phyloP scores from a whole-genome alignment of 2,329 filamentous ascomycete species.

The Apiospora kogelbergensis region DNA sequence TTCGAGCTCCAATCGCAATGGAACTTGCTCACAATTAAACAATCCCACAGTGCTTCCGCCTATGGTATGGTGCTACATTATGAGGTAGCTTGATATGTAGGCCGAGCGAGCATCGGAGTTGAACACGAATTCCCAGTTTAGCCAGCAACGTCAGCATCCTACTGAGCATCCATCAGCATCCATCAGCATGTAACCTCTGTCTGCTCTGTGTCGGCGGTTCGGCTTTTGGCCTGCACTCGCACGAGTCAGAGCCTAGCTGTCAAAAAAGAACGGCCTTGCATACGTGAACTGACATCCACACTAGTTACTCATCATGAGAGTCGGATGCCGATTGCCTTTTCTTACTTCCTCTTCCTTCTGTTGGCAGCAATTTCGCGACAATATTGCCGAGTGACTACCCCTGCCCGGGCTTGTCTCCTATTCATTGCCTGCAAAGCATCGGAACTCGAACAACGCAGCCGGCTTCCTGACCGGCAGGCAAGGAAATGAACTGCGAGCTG shows the following conservation, averaged over 20 bases:
- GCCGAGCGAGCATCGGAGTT: background rate
- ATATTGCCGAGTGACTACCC: background rate
- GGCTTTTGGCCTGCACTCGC: background rate
- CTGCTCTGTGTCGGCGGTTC: background rate
- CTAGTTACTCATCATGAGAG: background rate
- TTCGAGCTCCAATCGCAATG: background rate
- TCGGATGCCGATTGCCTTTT: background rate
- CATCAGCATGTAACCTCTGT: background rate
- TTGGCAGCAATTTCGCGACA: background rate
- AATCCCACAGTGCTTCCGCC: background rate
- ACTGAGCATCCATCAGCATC: background rate
- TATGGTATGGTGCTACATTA: background rate
- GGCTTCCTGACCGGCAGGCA: background rate
- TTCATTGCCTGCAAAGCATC: background rate
- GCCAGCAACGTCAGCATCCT: too few relatives aligned
- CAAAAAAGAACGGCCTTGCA: slow-evolving; percentile 10
- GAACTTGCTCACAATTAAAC: background rate
- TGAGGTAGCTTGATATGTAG: too few relatives aligned
- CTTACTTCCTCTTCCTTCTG: background rate
- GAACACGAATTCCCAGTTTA: background rate
- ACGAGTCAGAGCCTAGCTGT: slow-evolving; percentile 5
- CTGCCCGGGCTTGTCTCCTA: background rate
- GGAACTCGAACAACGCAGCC: background rate
- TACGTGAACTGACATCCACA: background rate
- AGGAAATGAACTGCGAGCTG: background rate